Evolutionary conservation across 1,284 basidiomycete species (phyloP), one percentile per base, ranked within the genome.

Genomic region (Melampsora americana): DNA sequence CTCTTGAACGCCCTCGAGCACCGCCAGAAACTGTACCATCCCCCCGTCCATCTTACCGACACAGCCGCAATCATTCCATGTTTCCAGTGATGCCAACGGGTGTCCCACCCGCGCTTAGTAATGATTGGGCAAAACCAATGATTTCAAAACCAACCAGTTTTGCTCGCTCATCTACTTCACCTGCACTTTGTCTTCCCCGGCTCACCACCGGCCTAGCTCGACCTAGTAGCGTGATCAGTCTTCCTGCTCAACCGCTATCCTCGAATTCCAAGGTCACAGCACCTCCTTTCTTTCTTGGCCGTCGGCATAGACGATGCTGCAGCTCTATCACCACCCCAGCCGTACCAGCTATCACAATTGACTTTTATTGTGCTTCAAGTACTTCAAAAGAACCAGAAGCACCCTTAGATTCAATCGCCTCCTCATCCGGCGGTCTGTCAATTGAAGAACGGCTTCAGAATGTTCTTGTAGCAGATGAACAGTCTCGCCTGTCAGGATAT

Each of bases 391-490:
- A 56, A n/a, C 53, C 53, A n/a, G 42, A 44, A 44, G 42, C 42
- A 44, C 42, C 42, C 12, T 14, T 44, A 1, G n/a, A 56, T 23
- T 28, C 53, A 56, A 56, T 28, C 16, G n/a, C n/a, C 6, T 56
- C 53, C n/a, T 56, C n/a, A 7, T 56, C 28, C 5, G 28, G n/a
- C 7, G 28, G 53, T 56, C 16, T 56, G 28, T 32, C 30, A 32
- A 30, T 39, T 42, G 46, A 69, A 59, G 67, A 50, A 32, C 18
- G 50, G 12, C 67, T 69, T 35, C 67, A 59, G 32, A 42, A 42
- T 16, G 50, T 48, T 5, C 67, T 69, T 30, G 67, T 39, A n/a
- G 67, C 50, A 20, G 67, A 69, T 39, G 28, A 69, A 23, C 26
- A 69, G 11, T 42, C 67, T 9, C 48, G 67, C 7, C 20, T 59